A percentile compares a stretch with the other conserved stretches of the same genome.
phyloP scores from a whole-genome alignment of 441 rosid species.

The Pelargonium citronellum region DNA sequence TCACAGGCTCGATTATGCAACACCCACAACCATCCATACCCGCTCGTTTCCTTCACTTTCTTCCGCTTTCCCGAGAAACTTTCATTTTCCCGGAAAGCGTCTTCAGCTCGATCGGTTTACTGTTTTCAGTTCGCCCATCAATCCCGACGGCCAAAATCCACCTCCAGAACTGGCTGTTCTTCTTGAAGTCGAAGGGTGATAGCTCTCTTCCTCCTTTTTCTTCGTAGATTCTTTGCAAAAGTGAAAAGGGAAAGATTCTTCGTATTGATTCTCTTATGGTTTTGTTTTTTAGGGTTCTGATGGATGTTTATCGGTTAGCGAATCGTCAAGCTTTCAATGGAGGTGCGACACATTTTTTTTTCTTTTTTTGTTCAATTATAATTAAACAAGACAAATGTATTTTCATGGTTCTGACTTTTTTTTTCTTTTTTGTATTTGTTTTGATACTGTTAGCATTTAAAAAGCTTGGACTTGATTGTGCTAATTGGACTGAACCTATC shows the following conservation, averaged over 20 bases:
- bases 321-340: slow-evolving; percentile 79
- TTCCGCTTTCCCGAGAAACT: slow-evolving; percentile 27
- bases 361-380: not conserved
- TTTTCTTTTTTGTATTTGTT: slow-evolving; percentile 4
- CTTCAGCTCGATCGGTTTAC: slow-evolving; percentile 28
- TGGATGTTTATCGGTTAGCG: slow-evolving; percentile 73
- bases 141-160: slow-evolving; percentile 29
- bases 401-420: slow-evolving; percentile 12
- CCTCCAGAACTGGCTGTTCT: slow-evolving; percentile 56
- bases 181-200: slow-evolving; percentile 88
- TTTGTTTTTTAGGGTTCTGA: slow-evolving; percentile 45
- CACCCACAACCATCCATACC: slow-evolving; percentile 19
- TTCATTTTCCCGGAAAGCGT: slow-evolving; percentile 27
- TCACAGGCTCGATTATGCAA: slow-evolving; percentile 9
- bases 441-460: slow-evolving; percentile 52
- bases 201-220: not conserved
- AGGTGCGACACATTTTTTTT: slow-evolving; percentile 40
- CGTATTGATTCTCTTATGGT: not conserved
- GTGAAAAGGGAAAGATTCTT: not conserved
- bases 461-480: slow-evolving; percentile 93
- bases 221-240: slow-evolving; percentile 4
- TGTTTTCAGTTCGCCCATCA: slow-evolving; percentile 35
- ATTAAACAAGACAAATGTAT: not conserved
- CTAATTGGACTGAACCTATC: slow-evolving; percentile 85
- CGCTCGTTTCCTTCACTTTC: slow-evolving; percentile 25